These are phyloP conservation scores for Saccharomycopsis fodiens DNA, from an alignment of 805 yeast genomes.

Conservation along the genomic window DNA sequence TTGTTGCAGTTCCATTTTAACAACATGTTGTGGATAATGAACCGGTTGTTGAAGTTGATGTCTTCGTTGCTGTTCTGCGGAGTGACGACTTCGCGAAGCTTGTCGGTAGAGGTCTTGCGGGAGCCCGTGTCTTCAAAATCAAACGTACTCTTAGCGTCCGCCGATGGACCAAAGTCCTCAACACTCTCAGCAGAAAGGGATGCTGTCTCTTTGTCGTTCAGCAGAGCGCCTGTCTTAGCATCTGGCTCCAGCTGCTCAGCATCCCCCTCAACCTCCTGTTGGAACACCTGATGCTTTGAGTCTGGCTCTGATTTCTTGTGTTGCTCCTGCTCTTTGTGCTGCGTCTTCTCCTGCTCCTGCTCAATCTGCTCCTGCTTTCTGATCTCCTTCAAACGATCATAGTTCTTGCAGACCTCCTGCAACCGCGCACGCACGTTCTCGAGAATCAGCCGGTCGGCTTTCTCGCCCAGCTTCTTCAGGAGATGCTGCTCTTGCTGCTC, in stretches of 20 bases:
- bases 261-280: background rate
- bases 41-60: conserved; percentile 51
- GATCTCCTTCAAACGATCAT: conserved; percentile 6
- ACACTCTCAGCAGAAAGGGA: too few relatives aligned
- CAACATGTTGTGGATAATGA: conserved; percentile 63
- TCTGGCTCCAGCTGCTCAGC: background rate
- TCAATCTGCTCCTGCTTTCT: background rate
- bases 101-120: too few relatives aligned
- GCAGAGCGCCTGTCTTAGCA: background rate
- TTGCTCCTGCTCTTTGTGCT: background rate
- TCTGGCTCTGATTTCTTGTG: too few relatives aligned
- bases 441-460: background rate
- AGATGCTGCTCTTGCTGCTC: conserved; percentile 2
- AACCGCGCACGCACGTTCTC: conserved; percentile 10
- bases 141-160: background rate
- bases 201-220: background rate
- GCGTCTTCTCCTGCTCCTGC: background rate
- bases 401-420: conserved; percentile 11
- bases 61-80: conserved; percentile 9
- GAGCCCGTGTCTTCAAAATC: background rate
- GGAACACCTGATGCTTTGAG: background rate
- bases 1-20: conserved; percentile 72
- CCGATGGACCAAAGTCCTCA: background rate
- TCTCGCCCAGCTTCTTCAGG: background rate
- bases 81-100: conserved; percentile 6